Evolutionary conservation across 805 yeast genomes (phyloP).

Genomic region (Hanseniaspora meyeri): DNA sequence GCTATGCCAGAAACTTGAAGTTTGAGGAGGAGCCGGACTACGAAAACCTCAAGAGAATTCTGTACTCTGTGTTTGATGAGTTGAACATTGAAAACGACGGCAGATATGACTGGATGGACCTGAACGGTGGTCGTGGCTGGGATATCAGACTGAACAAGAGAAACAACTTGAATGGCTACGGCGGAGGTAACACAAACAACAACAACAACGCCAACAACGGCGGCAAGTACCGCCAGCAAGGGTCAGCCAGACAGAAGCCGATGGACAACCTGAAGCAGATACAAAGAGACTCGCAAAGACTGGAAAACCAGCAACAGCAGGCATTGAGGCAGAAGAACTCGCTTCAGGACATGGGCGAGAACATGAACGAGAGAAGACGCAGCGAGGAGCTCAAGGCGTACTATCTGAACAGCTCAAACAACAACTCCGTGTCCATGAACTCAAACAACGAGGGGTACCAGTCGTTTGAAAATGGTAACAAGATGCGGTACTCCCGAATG

Average conservation of each 20-base stretch:
- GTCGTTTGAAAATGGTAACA: not conserved
- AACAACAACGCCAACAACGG: conserved; percentile 17
- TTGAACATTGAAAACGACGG: conserved; percentile 52
- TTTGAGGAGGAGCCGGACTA: conserved; percentile 77
- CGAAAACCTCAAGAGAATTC: conserved; percentile 47
- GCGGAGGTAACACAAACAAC: conserved; percentile 47
- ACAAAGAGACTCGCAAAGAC: conserved; percentile 9
- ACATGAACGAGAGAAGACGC: not conserved
- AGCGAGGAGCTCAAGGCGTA: conserved; percentile 5
- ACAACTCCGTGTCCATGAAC: not conserved
- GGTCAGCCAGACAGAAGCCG: conserved; percentile 14
- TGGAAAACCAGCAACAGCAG: conserved; percentile 8
- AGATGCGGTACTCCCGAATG: conserved; percentile 4
- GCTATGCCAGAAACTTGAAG: conserved; percentile 51
- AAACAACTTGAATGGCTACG: conserved; percentile 72
- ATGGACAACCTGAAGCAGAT: conserved; percentile 12
- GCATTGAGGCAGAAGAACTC: not conserved
- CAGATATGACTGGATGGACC: conserved; percentile 69
- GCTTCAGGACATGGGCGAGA: not conserved
- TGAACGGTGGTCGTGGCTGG: conserved; percentile 75
- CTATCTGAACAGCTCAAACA: not conserved
- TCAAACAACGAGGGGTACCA: not conserved
- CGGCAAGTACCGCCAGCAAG: conserved; percentile 19
- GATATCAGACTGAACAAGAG: conserved; percentile 62
- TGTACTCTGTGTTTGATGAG: conserved; percentile 47